phyloP scores from a whole-genome alignment of 1,284 basidiomycete species.

The Cryptococcus sp. region DNA sequence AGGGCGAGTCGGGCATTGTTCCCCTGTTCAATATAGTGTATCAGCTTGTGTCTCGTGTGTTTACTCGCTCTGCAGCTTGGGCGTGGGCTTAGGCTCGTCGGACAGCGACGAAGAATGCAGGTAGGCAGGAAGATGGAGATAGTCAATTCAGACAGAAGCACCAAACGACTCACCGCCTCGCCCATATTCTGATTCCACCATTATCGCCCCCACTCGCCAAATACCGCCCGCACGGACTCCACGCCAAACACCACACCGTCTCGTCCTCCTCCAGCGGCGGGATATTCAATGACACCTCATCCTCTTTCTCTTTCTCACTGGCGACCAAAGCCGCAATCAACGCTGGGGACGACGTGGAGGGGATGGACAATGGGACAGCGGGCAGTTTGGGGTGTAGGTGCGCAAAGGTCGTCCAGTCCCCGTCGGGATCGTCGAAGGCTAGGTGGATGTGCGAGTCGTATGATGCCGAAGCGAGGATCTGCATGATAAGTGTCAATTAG shows the following conservation, averaged over 20 bases:
- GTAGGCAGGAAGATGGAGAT: too few relatives aligned
- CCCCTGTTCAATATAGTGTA: constrained; percentile 15
- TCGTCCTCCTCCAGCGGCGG: constrained; percentile 52
- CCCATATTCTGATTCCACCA: constrained; percentile 59
- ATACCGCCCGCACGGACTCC: constrained; percentile 75
- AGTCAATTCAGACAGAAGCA: too few relatives aligned
- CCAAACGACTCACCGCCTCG: constrained; percentile 39
- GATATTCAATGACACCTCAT: constrained; percentile 34
- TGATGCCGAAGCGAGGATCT: constrained; percentile 93
- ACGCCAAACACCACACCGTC: constrained; percentile 88
- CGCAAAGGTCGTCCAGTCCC: constrained; percentile 89
- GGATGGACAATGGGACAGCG: constrained; percentile 25
- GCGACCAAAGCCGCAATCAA: constrained; percentile 22
- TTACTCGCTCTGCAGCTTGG: too few relatives aligned
- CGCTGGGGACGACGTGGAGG: constrained; percentile 14
- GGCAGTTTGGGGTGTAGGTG: constrained; percentile 78
- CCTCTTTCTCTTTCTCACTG: constrained; percentile 29
- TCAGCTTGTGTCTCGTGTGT: too few relatives aligned
- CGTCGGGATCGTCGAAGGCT: constrained; percentile 88
- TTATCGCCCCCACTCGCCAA: constrained; percentile 63
- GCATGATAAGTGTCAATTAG: constrained; percentile 35
- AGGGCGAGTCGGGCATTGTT: constrained; percentile 33
- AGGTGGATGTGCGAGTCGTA: constrained; percentile 97
- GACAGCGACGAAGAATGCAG: too few relatives aligned
- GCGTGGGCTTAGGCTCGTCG: too few relatives aligned